Base-by-base conservation (phyloP, 2,329 filamentous ascomycete genomes). In the Scorias spongiosa region DNA sequence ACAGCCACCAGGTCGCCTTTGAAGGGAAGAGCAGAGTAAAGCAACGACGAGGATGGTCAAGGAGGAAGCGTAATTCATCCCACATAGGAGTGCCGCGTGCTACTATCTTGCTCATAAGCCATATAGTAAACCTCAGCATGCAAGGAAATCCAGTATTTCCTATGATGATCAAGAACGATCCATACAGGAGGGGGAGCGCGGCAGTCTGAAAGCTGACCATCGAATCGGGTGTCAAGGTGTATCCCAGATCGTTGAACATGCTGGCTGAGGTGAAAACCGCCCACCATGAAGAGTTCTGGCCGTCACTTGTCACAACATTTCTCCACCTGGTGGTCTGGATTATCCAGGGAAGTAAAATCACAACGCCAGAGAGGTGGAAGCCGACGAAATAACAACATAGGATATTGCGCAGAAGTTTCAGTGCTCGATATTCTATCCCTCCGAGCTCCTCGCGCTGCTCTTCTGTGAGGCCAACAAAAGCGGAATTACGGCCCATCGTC, bases 71-170 rank as follows among this genome's bases (percentile, higher is more conserved):
- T 10, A 96, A 67, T 60, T 95, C 89, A 61, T 98, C 89, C 78
- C 84, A 94, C 1, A 93, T 61, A 1, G 81, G 80, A 20, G 78
- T 84, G 6, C 69, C 73, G 20, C 64, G 65, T 2, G 83, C 79
- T 1, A 80, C 74, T 40, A 83, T 51, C 44, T 80, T 76, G 10
- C 84, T 85, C 29, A 75, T 58, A 1, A 81, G 54, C 89, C 91
- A 98, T 48, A 98, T 96, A 49, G 91, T 76, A 56, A 95, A 84
- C 7, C 91, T 82, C 18, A 96, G 74, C 81, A 95, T 88, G 56
- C 91, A 84, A 0, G 89, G 91, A 54, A 96, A 96, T 0, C 83
- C 91, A 0, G 89, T 96, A 57, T 96, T 96, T 44, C 89, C 89
- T 48, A 94, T 86, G 48, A 96, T 78, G 57, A 96, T 91, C 37